A percentile compares a stretch with the other conserved stretches of the same genome.
Conservation (phyloP, 805 yeast genomes). For the Zygotorulaspora florentina region DNA sequence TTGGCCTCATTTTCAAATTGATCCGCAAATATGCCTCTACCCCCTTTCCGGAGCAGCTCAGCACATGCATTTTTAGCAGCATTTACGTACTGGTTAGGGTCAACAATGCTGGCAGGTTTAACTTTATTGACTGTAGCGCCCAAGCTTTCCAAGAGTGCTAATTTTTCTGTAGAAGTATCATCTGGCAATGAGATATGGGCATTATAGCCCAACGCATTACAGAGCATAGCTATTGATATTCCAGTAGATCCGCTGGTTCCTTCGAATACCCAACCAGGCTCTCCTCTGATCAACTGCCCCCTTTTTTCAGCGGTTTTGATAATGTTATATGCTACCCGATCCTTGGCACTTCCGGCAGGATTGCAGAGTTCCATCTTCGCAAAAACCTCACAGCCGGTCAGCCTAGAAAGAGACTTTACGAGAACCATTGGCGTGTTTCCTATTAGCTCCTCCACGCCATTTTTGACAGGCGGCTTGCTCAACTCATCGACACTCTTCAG, state of each 20-base stretch:
- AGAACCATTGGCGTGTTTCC: conserved; percentile 87
- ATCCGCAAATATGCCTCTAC: conserved; percentile 78
- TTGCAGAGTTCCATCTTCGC: conserved; percentile 83
- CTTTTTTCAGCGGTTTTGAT: conserved; percentile 59
- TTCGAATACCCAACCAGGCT: conserved; percentile 66
- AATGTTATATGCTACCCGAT: conserved; percentile 85
- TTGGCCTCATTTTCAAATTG: conserved; percentile 92
- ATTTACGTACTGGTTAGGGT: conserved; percentile 88
- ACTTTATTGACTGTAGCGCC: conserved; percentile 86
- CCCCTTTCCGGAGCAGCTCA: conserved; percentile 37
- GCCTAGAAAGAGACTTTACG: conserved; percentile 61
- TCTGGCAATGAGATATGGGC: conserved; percentile 94
- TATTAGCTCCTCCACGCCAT: conserved; percentile 73
- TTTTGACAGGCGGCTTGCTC: conserved; percentile 31
- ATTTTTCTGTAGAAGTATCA: conserved; percentile 83
- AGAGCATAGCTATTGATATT: conserved; percentile 85
- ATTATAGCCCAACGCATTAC: conserved; percentile 80
- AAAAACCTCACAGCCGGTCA: conserved; percentile 76
- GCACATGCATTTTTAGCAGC: conserved; percentile 69
- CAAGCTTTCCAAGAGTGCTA: conserved; percentile 61
- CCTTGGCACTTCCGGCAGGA: conserved; percentile 96
- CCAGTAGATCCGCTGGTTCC: conserved; percentile 98
- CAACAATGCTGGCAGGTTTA: conserved; percentile 92
- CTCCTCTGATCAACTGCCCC: conserved; percentile 59
- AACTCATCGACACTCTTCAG: conserved; percentile 3